Evolutionary conservation across 192 early-diverging fungal species (phyloP).

Genomic region (Podila epicladia): DNA sequence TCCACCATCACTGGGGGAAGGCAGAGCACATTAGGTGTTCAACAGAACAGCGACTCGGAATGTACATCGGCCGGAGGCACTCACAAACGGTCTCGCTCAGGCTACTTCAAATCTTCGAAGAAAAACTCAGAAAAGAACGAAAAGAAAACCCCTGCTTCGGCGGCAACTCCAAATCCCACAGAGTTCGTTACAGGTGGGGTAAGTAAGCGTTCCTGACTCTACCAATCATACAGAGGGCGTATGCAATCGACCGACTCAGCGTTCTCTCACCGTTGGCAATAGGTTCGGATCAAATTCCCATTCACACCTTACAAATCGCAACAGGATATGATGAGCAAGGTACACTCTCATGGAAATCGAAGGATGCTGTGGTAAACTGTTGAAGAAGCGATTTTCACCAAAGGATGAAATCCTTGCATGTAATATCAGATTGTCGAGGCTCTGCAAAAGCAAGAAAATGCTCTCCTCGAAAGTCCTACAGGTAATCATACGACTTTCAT

Average conservation of each 20-base stretch:
- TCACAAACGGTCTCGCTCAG: neutral
- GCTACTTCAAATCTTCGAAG: neutral
- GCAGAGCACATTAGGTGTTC: neutral
- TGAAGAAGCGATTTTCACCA: neutral
- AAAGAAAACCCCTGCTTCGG: neutral
- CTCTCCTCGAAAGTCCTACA: constrained; percentile 77
- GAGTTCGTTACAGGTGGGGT: constrained; percentile 27
- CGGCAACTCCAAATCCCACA: neutral
- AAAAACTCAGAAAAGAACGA: neutral
- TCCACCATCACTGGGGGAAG: neutral
- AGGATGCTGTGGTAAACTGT: neutral
- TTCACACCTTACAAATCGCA: constrained; percentile 75
- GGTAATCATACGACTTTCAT: constrained; percentile 15
- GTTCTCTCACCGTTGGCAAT: neutral
- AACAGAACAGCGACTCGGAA: neutral
- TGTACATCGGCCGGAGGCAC: neutral
- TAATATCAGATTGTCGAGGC: constrained; percentile 51
- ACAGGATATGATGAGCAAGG: constrained; percentile 71
- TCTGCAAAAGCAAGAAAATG: constrained; percentile 62
- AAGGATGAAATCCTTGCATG: too few species aligned
- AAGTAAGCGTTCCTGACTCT: constrained; percentile 14
- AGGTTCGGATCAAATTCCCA: constrained; percentile 69
- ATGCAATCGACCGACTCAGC: neutral
- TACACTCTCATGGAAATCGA: constrained; percentile 5
- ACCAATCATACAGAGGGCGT: neutral